Evolutionary conservation across 2,329 filamentous ascomycete species (phyloP).

Genomic region (Paraphoma sp.): DNA sequence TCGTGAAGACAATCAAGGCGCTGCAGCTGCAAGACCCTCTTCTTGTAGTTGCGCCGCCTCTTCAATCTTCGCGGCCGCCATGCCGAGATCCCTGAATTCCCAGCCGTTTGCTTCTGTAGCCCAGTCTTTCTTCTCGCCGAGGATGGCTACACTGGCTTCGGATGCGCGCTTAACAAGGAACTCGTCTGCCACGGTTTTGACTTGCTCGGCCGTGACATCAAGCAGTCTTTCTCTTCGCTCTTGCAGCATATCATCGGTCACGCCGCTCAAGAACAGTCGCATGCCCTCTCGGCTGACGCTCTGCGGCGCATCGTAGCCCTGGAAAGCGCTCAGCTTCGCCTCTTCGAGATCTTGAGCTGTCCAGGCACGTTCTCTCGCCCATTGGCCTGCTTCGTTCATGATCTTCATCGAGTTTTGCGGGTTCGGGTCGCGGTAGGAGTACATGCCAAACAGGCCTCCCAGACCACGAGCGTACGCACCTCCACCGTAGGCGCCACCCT

Average conservation of each 20-base stretch:
- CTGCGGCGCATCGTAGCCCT: conserved; percentile 85
- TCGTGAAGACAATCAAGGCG: conserved; percentile 2
- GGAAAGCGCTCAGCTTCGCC: conserved; percentile 94
- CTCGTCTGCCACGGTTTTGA: conserved; percentile 79
- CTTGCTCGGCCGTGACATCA: conserved; percentile 82
- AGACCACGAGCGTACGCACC: conserved; percentile 83
- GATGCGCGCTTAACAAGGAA: conserved; percentile 75
- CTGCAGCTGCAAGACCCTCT: conserved; percentile 18
- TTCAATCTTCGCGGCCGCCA: conserved; percentile 50
- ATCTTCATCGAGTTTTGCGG: conserved; percentile 86
- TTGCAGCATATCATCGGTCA: conserved; percentile 90
- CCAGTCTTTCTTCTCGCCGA: conserved; percentile 86
- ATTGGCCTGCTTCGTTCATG: conserved; percentile 81
- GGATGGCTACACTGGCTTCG: conserved; percentile 71
- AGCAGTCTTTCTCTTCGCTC: conserved; percentile 81
- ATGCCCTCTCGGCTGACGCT: conserved; percentile 89
- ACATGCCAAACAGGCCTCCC: conserved; percentile 89
- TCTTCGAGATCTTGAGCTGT: conserved; percentile 87
- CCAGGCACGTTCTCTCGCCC: conserved; percentile 84
- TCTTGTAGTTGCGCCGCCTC: conserved; percentile 29
- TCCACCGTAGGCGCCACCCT: conserved; percentile 94
- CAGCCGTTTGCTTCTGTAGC: conserved; percentile 68
- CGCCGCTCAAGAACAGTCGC: conserved; percentile 80
- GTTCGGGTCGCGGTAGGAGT: conserved; percentile 96
- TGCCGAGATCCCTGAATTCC: conserved; percentile 76